These are phyloP conservation scores for Ogataea populi-albae DNA, from an alignment of 805 yeast species.

Conservation along the genomic window DNA sequence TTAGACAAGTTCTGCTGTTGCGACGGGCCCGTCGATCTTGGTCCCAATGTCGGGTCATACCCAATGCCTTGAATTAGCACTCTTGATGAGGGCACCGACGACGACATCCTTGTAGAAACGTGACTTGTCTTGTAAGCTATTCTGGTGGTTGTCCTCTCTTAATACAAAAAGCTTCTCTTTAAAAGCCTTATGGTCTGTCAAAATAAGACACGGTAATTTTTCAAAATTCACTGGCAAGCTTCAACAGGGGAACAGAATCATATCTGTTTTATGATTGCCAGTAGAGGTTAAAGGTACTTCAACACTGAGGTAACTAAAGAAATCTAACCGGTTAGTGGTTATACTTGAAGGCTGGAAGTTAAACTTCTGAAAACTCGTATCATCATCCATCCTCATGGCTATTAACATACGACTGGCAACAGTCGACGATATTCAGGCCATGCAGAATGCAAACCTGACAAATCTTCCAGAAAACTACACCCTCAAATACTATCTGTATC, in stretches of 20 bases:
- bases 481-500: constrained; percentile 90
- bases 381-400: constrained; percentile 49
- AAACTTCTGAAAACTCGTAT: no score
- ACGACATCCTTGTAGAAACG: constrained; percentile 12
- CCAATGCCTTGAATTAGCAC: constrained; percentile 24
- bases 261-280: no score
- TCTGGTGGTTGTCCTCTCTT: no score
- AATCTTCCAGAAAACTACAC: constrained; percentile 94
- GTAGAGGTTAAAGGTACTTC: no score
- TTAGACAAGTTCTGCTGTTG: constrained; percentile 6
- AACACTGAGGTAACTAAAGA: no score
- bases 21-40: constrained; percentile 27
- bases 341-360: no score
- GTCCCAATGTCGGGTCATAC: constrained; percentile 30
- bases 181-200: constrained; percentile 3
- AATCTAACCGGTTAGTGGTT: no score
- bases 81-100: constrained; percentile 18
- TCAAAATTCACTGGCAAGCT: no score
- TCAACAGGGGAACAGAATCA: no score
- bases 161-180: no score
- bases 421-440: constrained; percentile 81
- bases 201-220: constrained; percentile 5
- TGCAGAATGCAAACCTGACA: constrained; percentile 91
- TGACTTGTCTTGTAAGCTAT: not conserved
- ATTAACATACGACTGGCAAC: constrained; percentile 88